phyloP scores from a whole-genome alignment of 805 yeast genomes.

The Lipomyces spencermartinsiae region DNA sequence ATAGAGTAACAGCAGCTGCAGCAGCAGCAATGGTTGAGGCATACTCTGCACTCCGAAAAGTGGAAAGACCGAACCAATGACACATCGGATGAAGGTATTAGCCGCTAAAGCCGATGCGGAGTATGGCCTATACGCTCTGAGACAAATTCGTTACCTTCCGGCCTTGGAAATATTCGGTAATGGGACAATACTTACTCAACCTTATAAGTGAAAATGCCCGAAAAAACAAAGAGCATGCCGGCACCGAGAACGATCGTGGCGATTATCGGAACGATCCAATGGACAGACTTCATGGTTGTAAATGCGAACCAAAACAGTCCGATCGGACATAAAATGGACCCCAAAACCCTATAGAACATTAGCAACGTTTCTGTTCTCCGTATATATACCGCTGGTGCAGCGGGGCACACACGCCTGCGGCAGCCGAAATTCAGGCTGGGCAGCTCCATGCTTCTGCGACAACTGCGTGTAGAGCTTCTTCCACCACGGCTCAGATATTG shows the following conservation, averaged over 20 bases:
- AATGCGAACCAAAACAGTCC: conserved; percentile 62
- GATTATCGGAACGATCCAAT: conserved; percentile 62
- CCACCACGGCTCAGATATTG: conserved; percentile 54
- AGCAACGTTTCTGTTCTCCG: neutral
- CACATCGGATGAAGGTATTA: conserved; percentile 61
- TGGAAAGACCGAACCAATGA: conserved; percentile 53
- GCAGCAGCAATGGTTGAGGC: conserved; percentile 27
- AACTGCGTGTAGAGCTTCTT: conserved; percentile 73
- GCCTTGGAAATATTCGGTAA: conserved; percentile 53
- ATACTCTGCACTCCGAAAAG: conserved; percentile 55
- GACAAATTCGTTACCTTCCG: conserved; percentile 48
- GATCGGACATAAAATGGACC: conserved; percentile 53
- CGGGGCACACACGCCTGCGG: conserved; percentile 48
- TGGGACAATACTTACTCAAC: conserved; percentile 50
- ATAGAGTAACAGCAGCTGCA: too few species aligned
- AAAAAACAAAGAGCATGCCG: conserved; percentile 49
- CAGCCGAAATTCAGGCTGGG: conserved; percentile 57
- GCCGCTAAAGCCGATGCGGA: conserved; percentile 86
- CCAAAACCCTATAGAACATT: conserved; percentile 47
- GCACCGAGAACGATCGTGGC: conserved; percentile 55
- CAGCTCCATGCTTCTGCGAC: conserved; percentile 48
- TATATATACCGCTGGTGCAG: neutral
- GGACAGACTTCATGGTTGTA: conserved; percentile 53
- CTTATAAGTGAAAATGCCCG: conserved; percentile 50
- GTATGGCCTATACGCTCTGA: conserved; percentile 50